Evolutionary conservation across 2,329 filamentous ascomycete species (phyloP), one percentile per base, ranked within the genome.

Genomic region (Claviceps spartinae): DNA sequence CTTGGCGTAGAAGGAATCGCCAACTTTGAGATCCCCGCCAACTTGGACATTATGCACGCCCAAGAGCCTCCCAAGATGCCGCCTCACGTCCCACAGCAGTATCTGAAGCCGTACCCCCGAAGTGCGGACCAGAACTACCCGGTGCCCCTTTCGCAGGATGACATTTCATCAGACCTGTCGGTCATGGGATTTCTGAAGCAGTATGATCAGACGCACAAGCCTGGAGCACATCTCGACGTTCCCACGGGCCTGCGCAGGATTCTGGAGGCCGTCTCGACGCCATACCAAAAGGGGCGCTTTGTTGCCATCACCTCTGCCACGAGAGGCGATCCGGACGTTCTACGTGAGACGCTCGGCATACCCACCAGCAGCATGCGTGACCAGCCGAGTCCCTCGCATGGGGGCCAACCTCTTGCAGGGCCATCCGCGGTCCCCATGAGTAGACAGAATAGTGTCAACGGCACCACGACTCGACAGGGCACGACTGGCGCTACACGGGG

Each of bases 1-100:
- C 68, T 80, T 13, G 81, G 80, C 14, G 71, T 83, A 30, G 80
- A 83, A 61, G 77, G 74, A 22, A 70, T 83, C 45, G 70, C 74
- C 54, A 81, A 78, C 58, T 77, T 82, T 55, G 77, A 80, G 59
- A 68, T 79, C 30, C 76, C 77, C 0, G 70, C 72, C 47, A 82
- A 80, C 59, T 69, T 83, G 44, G 76, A 80, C 56, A 72, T 78
- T 54, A 69, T 81, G 57, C 69, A 75, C 45, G 69, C 70, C 3
- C 72, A 74, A 36, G 78, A 81, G 60, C 76, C 67, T 8, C 71
- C 78, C 49, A 80, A 77, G 66, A 73, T 82, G 62, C 78, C 78
- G 9, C 75, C 77, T 0, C 69, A 74, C 8, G 74, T 78, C 42
- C 76, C 77, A 42, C 73, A 74, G 50, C 77, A 77, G 50, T 81